phyloP scores from a whole-genome alignment of 2,329 filamentous ascomycete genomes.

The Fusarium annulatum region DNA sequence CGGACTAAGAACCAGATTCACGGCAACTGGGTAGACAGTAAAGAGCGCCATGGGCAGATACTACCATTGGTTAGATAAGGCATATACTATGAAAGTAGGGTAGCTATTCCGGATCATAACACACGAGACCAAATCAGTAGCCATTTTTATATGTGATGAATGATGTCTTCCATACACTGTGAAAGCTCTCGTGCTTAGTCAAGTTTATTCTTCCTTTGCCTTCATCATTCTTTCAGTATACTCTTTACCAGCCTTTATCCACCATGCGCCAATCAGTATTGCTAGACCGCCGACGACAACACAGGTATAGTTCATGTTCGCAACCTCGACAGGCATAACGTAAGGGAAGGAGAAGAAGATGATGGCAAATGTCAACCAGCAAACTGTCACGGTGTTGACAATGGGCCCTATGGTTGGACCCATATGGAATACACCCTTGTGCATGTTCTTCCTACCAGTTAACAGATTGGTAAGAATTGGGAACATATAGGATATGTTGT shows the following conservation, averaged over 20 bases:
- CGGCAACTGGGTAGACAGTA: not conserved
- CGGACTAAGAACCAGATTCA: not conserved
- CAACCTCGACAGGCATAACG: slow-evolving; percentile 2
- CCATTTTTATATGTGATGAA: no score
- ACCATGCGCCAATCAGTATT: not conserved
- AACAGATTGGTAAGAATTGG: not conserved
- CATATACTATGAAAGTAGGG: no score
- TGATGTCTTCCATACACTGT: no score
- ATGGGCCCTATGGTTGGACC: not conserved
- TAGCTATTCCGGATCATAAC: no score
- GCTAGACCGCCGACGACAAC: not conserved
- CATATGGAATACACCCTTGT: slow-evolving; percentile 6
- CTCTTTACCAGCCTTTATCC: not conserved
- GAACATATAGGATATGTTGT: slow-evolving; percentile 11
- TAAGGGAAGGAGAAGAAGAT: slow-evolving; percentile 12
- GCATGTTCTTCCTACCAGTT: slow-evolving; percentile 3
- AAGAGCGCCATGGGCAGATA: not conserved
- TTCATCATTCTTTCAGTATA: slow-evolving; percentile 4
- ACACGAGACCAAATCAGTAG: no score
- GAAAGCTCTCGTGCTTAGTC: no score
- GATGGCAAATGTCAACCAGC: slow-evolving; percentile 2
- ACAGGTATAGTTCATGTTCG: slow-evolving; percentile 16
- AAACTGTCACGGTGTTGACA: not conserved
- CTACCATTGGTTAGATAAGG: not conserved
- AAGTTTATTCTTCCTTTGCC: not conserved